A percentile compares a stretch with the other conserved stretches of the same genome.
Conservation (phyloP, 768 basidiomycete genomes). For the Pholiota conissans region DNA sequence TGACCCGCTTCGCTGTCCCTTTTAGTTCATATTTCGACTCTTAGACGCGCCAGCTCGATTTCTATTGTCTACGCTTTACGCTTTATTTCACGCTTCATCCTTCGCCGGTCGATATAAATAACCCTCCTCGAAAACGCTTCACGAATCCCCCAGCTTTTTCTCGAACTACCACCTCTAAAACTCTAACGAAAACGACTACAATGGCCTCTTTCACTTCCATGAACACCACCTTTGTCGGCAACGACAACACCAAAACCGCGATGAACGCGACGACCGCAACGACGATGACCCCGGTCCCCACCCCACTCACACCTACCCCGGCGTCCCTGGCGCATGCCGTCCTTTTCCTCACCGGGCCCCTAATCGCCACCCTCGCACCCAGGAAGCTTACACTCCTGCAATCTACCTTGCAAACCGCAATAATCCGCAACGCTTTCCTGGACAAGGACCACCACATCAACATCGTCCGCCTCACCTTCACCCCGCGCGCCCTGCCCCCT, state of each 20-base stretch:
- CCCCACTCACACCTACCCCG: not conserved
- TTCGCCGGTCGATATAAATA: not conserved
- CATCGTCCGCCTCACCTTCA: slow-evolving; percentile 24
- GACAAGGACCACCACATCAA: slow-evolving; percentile 18
- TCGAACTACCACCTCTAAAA: no score
- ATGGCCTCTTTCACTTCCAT: no score
- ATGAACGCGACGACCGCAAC: no score
- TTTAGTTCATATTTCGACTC: not conserved
- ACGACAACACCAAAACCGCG: no score
- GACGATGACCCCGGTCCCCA: no score
- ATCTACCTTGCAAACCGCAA: slow-evolving; percentile 31
- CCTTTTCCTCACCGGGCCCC: slow-evolving; percentile 37
- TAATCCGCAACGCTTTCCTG: slow-evolving; percentile 30
- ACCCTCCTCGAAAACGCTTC: not conserved
- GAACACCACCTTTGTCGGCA: not conserved
- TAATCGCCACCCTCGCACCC: slow-evolving; percentile 26
- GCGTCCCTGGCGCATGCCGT: slow-evolving; percentile 25
- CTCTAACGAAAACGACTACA: no score
- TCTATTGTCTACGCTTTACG: no score
- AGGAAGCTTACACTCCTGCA: slow-evolving; percentile 25
- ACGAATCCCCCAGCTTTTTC: not conserved
- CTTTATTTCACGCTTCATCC: not conserved
- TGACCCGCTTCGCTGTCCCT: not conserved
- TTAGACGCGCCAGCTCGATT: no score
- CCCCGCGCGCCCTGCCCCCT: slow-evolving; percentile 30